Evolutionary conservation across 164 flowering plant genomes (phyloP).

Genomic region (Annona squamosa): DNA sequence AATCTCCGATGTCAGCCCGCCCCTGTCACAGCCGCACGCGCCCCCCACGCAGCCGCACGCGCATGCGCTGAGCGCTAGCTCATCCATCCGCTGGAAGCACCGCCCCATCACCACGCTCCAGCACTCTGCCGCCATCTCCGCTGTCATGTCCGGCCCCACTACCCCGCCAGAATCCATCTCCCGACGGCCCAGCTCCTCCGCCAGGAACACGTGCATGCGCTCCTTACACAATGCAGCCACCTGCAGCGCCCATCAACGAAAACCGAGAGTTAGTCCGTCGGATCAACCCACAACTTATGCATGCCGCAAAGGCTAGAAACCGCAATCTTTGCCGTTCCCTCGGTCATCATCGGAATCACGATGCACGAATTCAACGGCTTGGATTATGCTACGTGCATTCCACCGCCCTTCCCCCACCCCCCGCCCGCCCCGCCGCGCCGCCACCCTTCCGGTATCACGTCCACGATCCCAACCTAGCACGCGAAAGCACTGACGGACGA

Average conservation of each 20-base stretch:
- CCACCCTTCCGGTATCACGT: too few relatives aligned
- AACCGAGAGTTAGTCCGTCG: neutral
- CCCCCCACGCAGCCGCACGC: constrained; percentile 24
- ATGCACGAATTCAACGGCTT: neutral
- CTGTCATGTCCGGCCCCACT: neutral
- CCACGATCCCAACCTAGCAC: too few relatives aligned
- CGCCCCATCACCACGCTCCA: constrained; percentile 26
- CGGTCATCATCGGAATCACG: neutral
- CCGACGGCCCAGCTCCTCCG: constrained; percentile 33
- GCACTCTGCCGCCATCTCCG: constrained; percentile 3
- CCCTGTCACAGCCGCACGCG: constrained; percentile 23
- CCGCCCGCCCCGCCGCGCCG: neutral
- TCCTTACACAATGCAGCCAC: constrained; percentile 39
- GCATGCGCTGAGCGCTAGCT: constrained; percentile 27
- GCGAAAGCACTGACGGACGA: too few relatives aligned
- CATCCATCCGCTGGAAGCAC: constrained; percentile 39
- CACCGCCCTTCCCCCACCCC: neutral
- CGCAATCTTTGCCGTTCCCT: neutral
- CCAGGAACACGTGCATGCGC: constrained; percentile 33
- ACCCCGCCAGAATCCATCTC: constrained; percentile 8
- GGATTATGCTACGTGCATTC: neutral
- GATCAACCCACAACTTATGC: neutral
- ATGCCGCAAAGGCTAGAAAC: neutral
- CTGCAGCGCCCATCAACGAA: constrained; percentile 11
- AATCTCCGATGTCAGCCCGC: constrained; percentile 22